Evolutionary conservation across 2,329 filamentous ascomycete genomes (phyloP).

Genomic region (Penicillium sp.): DNA sequence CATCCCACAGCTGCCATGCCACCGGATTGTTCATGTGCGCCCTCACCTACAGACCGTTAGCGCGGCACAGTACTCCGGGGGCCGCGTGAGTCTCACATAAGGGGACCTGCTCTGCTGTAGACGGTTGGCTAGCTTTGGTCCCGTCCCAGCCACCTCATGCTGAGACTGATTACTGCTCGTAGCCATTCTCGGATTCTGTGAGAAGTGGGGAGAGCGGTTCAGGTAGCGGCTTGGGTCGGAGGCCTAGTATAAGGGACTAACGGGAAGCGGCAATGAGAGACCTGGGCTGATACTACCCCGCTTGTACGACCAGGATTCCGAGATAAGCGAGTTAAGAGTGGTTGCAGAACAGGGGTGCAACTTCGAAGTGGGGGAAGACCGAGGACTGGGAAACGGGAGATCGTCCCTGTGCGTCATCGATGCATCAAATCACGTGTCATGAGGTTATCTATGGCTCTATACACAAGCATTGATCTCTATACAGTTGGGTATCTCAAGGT

Average conservation of each 20-base stretch:
- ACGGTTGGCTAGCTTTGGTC: slow-evolving; percentile 48
- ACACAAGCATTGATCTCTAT: no score
- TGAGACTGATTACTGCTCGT: slow-evolving; percentile 27
- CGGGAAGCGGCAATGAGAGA: slow-evolving; percentile 13
- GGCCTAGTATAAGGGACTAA: neutral
- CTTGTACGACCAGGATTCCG: slow-evolving; percentile 7
- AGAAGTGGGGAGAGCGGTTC: slow-evolving; percentile 1
- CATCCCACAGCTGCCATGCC: slow-evolving; percentile 83
- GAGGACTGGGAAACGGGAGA: slow-evolving; percentile 20
- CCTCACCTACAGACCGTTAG: slow-evolving; percentile 49
- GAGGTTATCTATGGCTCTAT: no score
- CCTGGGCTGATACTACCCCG: slow-evolving; percentile 15
- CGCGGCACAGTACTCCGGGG: neutral
- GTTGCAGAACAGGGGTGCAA: slow-evolving; percentile 7
- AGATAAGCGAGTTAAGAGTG: slow-evolving; percentile 4
- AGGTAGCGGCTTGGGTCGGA: slow-evolving; percentile 5
- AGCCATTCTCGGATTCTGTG: slow-evolving; percentile 3
- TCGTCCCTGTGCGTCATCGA: slow-evolving; percentile 33
- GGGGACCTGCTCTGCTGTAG: slow-evolving; percentile 58
- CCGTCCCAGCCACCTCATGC: slow-evolving; percentile 20
- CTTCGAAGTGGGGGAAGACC: slow-evolving; percentile 16
- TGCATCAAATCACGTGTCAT: slow-evolving; percentile 27
- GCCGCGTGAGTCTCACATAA: slow-evolving; percentile 49
- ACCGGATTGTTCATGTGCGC: slow-evolving; percentile 75
- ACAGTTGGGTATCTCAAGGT: slow-evolving; percentile 14